A percentile compares a stretch with the other conserved stretches of the same genome.
Evolutionary conservation across 495 filamentous ascomycete species (phyloP).

Genomic region (Aspergillus nidulans): DNA sequence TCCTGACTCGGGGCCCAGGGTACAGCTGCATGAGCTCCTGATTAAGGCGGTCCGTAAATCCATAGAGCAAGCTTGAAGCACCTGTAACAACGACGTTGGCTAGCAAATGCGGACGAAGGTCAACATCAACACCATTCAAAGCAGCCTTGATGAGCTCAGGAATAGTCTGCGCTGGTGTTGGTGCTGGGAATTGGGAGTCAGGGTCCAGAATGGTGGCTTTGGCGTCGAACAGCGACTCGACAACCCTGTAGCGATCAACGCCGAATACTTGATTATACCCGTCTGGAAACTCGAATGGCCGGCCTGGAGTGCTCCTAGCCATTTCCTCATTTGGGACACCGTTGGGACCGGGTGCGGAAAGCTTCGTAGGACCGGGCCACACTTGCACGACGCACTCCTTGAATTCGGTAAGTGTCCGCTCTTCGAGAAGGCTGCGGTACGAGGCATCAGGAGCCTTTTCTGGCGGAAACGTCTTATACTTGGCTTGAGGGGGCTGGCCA

Average conservation of each 20-base stretch:
- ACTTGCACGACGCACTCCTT: slow-evolving; percentile 95
- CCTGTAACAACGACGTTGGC: slow-evolving; percentile 92
- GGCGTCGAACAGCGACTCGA: slow-evolving; percentile 85
- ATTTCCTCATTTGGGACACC: slow-evolving; percentile 65
- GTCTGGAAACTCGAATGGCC: slow-evolving; percentile 94
- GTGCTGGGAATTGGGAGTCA: slow-evolving; percentile 41
- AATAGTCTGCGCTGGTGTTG: slow-evolving; percentile 68
- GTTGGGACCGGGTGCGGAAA: slow-evolving; percentile 52
- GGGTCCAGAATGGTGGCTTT: slow-evolving; percentile 50
- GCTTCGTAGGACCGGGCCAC: slow-evolving; percentile 78
- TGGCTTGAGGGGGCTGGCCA: slow-evolving; percentile 69
- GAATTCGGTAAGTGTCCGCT: slow-evolving; percentile 89
- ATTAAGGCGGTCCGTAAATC: slow-evolving; percentile 85
- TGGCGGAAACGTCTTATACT: slow-evolving; percentile 60
- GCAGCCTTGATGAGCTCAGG: slow-evolving; percentile 73
- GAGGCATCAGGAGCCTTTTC: slow-evolving; percentile 59
- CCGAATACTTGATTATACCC: slow-evolving; percentile 92
- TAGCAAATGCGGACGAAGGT: slow-evolving; percentile 76
- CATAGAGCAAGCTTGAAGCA: slow-evolving; percentile 75
- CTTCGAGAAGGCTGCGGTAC: slow-evolving; percentile 81
- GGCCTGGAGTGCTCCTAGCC: slow-evolving; percentile 58
- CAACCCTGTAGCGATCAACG: slow-evolving; percentile 74
- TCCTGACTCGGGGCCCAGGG: slow-evolving; percentile 75
- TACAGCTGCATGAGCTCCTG: slow-evolving; percentile 73
- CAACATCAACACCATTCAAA: slow-evolving; percentile 76